phyloP scores from a whole-genome alignment of 2,329 filamentous ascomycete genomes.

The Atkinsonella texensis region DNA sequence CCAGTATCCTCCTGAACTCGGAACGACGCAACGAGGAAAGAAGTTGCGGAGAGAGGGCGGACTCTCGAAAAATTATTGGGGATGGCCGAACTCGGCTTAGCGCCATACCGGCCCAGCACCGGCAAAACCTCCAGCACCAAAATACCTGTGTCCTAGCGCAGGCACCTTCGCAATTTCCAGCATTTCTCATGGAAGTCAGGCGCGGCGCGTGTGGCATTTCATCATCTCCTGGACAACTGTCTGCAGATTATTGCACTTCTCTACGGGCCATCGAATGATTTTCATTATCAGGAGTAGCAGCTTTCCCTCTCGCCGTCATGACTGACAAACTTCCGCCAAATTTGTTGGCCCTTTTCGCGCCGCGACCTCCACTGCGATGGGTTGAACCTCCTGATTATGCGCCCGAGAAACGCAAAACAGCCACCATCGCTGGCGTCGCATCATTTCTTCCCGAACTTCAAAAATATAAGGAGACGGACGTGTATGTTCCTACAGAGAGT shows the following conservation, averaged over 20 bases:
- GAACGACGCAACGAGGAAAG: slow-evolving; percentile 10
- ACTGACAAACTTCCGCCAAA: slow-evolving; percentile 94
- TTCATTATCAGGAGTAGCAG: slow-evolving; percentile 1
- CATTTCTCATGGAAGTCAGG: slow-evolving; percentile 3
- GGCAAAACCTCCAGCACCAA: slow-evolving; percentile 9
- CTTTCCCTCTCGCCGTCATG: slow-evolving; percentile 39
- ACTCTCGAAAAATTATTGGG: slow-evolving; percentile 6
- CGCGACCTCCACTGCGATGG: slow-evolving; percentile 83
- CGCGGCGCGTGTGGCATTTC: slow-evolving; percentile 8
- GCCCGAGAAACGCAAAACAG: slow-evolving; percentile 69
- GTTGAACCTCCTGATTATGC: slow-evolving; percentile 72
- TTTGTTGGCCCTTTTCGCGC: slow-evolving; percentile 86
- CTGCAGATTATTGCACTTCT: not conserved
- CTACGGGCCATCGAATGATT: not conserved
- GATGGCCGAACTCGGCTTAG: slow-evolving; percentile 16
- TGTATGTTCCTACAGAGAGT: slow-evolving; percentile 75
- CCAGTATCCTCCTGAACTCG: slow-evolving; percentile 16
- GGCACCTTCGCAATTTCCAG: slow-evolving; percentile 11
- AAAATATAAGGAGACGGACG: slow-evolving; percentile 66
- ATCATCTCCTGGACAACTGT: not conserved
- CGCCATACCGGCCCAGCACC: slow-evolving; percentile 8
- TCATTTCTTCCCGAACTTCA: slow-evolving; percentile 62
- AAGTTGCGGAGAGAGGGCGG: slow-evolving; percentile 6
- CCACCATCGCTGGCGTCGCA: slow-evolving; percentile 59
- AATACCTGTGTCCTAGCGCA: slow-evolving; percentile 1